Conservation (phyloP, 768 basidiomycete genomes). For the Paxillus ammoniavirescens region DNA sequence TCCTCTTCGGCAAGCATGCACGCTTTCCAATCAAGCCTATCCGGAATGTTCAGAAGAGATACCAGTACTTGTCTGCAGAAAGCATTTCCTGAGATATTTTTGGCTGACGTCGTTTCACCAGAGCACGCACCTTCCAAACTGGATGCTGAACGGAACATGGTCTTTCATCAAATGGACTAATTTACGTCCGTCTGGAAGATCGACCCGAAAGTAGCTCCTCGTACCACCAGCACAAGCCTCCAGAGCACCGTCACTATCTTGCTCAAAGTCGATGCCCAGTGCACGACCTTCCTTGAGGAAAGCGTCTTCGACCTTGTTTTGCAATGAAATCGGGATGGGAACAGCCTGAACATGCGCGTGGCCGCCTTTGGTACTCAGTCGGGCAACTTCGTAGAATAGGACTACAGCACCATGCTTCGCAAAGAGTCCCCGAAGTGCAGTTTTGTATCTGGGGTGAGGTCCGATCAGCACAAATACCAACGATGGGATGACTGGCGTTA, state of each 20-base stretch:
- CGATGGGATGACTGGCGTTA: slow-evolving; percentile 28
- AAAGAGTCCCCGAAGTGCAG: slow-evolving; percentile 69
- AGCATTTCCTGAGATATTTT: slow-evolving; percentile 6
- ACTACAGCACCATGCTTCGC: slow-evolving; percentile 64
- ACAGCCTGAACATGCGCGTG: slow-evolving; percentile 93
- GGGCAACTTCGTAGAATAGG: slow-evolving; percentile 86
- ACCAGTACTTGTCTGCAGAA: slow-evolving; percentile 73
- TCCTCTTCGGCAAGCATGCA: slow-evolving; percentile 83
- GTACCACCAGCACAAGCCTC: slow-evolving; percentile 47
- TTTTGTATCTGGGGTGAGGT: slow-evolving; percentile 61
- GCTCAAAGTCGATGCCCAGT: slow-evolving; percentile 72
- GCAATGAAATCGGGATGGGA: slow-evolving; percentile 66
- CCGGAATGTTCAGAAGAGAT: slow-evolving; percentile 67
- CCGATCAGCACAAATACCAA: neutral
- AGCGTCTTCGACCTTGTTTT: slow-evolving; percentile 62
- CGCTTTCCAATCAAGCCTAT: slow-evolving; percentile 89
- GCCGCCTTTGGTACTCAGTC: slow-evolving; percentile 81
- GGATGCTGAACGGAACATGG: slow-evolving; percentile 77
- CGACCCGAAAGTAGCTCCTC: slow-evolving; percentile 85
- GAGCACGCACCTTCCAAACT: slow-evolving; percentile 80
- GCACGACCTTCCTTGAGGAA: slow-evolving; percentile 71
- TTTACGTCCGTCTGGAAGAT: slow-evolving; percentile 81
- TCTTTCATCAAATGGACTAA: slow-evolving; percentile 85
- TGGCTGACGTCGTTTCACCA: neutral
- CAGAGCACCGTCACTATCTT: slow-evolving; percentile 63